A percentile compares a stretch with the other conserved stretches of the same genome.
Evolutionary conservation across 139 green algal genomes (phyloP).

Genomic region (Micractinium conductrix): DNA sequence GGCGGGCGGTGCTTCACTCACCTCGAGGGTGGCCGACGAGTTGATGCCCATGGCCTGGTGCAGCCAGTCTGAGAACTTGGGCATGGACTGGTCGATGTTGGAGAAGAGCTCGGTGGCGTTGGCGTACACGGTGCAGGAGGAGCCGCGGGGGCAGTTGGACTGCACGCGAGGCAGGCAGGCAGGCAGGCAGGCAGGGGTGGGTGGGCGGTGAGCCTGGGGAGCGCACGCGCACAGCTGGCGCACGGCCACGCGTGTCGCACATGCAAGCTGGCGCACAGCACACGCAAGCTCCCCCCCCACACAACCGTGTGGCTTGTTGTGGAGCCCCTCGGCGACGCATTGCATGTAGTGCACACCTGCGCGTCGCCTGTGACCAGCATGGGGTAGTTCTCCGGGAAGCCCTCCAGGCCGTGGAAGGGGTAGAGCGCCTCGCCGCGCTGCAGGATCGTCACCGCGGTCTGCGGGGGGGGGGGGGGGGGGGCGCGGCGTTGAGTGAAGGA

Average conservation of each 20-base stretch:
- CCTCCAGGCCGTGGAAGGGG: conserved; percentile 35
- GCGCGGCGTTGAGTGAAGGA: no score
- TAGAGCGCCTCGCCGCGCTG: conserved; percentile 39
- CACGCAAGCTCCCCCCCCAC: no score
- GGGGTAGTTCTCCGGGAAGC: conserved; percentile 37
- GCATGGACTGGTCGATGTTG: conserved; percentile 33
- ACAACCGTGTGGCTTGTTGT: no score
- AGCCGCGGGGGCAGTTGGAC: conserved; percentile 32
- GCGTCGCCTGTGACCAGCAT: conserved; percentile 37
- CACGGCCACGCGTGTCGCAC: no score
- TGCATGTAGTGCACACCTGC: conserved; percentile 24
- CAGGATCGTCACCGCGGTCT: conserved; percentile 48
- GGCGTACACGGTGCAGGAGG: conserved; percentile 25
- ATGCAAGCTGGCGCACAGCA: no score
- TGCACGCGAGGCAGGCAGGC: background rate
- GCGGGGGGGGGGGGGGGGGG: background rate
- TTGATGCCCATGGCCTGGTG: conserved; percentile 52
- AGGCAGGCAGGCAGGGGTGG: no score
- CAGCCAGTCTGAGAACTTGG: conserved; percentile 36
- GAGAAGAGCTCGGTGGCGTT: conserved; percentile 36
- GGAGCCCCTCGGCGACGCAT: background rate
- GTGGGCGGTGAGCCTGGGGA: no score
- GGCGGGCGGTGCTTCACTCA: background rate
- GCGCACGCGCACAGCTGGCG: no score
- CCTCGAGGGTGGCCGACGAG: conserved; percentile 33